Percentiles rank a stretch among this genome's conserved stretches.
These are phyloP conservation scores for Tylopilus sp. DNA, from an alignment of 768 basidiomycete genomes.

Conservation along the genomic window DNA sequence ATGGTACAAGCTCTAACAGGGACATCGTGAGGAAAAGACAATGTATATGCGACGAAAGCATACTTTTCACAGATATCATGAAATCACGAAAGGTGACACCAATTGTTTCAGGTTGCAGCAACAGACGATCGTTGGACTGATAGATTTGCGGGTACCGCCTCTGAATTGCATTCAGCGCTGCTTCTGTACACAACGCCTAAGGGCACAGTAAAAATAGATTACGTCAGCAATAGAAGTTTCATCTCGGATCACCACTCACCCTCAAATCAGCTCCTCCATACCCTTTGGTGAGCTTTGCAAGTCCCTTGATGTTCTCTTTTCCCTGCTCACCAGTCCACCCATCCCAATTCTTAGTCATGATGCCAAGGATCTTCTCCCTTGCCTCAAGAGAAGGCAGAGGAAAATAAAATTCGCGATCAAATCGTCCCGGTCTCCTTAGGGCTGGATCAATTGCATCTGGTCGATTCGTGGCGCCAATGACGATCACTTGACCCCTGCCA, in stretches of 20 bases:
- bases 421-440: slow-evolving; percentile 87
- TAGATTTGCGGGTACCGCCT: slow-evolving; percentile 97
- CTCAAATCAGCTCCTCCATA: slow-evolving; percentile 97
- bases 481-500: slow-evolving; percentile 92
- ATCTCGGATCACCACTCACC: slow-evolving; percentile 42
- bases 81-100: slow-evolving; percentile 85
- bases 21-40: slow-evolving; percentile 2
- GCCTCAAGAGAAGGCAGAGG: slow-evolving; percentile 83
- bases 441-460: slow-evolving; percentile 99
- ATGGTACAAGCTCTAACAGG: slow-evolving; percentile 81
- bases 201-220: neutral
- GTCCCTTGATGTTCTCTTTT: slow-evolving; percentile 50
- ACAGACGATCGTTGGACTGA: slow-evolving; percentile 79
- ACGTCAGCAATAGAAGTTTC: slow-evolving; percentile 1
- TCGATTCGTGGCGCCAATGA: slow-evolving; percentile 96
- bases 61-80: slow-evolving; percentile 96
- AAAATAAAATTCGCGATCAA: slow-evolving; percentile 98
- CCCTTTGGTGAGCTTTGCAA: slow-evolving; percentile 91
- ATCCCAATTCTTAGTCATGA: slow-evolving; percentile 89
- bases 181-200: slow-evolving; percentile 94
- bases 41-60: slow-evolving; percentile 18
- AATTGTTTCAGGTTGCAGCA: slow-evolving; percentile 85
- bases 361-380: slow-evolving; percentile 80
- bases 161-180: slow-evolving; percentile 94
- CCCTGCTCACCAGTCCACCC: slow-evolving; percentile 65